phyloP scores from a whole-genome alignment of 2,329 filamentous ascomycete species.

The Fusarium longipes region DNA sequence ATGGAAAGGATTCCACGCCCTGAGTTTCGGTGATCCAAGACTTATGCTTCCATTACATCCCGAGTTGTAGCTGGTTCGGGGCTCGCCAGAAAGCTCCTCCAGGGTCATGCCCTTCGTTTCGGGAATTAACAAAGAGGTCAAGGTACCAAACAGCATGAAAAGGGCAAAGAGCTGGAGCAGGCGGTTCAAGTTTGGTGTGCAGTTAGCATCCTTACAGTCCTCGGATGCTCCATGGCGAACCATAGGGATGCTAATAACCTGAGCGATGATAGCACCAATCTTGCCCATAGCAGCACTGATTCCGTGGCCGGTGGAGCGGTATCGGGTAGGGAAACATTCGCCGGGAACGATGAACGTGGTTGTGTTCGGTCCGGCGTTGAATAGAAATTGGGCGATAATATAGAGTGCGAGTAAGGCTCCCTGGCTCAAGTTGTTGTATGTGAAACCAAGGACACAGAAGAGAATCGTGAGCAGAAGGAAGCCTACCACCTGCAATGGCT shows the following conservation, averaged over 20 bases:
- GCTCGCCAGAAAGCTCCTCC: conserved; percentile 76
- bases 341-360: conserved; percentile 74
- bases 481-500: conserved; percentile 76
- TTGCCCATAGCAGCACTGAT: conserved; percentile 75
- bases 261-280: conserved; percentile 74
- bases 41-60: conserved; percentile 63
- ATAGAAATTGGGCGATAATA: conserved; percentile 73
- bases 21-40: conserved; percentile 48
- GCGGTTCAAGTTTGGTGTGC: conserved; percentile 73
- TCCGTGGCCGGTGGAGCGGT: conserved; percentile 71
- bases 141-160: conserved; percentile 80
- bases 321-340: conserved; percentile 73
- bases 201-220: conserved; percentile 60
- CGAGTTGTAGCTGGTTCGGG: conserved; percentile 67
- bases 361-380: conserved; percentile 74
- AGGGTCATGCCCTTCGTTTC: conserved; percentile 81
- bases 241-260: conserved; percentile 72
- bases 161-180: conserved; percentile 82
- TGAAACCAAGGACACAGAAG: conserved; percentile 72
- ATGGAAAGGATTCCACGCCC: conserved; percentile 59
- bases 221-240: conserved; percentile 66
- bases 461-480: conserved; percentile 71
- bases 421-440: conserved; percentile 61
- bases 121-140: conserved; percentile 77
- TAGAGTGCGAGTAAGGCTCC: conserved; percentile 69